Base-by-base conservation (phyloP, 345 rosid species). In the Lagerstroemia speciosa region DNA sequence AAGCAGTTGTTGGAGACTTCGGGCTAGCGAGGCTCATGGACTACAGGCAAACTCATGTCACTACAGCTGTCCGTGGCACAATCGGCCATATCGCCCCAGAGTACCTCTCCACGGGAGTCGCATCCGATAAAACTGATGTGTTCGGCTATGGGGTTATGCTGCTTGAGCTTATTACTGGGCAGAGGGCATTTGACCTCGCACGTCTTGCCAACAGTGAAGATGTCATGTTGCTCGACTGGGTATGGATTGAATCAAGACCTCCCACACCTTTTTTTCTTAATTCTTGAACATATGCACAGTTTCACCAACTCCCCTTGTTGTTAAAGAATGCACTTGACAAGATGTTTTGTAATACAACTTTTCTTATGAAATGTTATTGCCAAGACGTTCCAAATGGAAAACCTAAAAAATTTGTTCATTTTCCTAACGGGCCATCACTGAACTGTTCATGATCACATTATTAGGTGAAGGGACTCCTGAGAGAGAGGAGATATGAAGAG, bases 111-210 rank as follows among this genome's bases (percentile, higher is more conserved):
- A 15, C 31, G 4, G 17, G 66, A 19, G 11, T 27, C 17, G 30
- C 17, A 10, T 62, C 36, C 1, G 66, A 5, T 8, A 43, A 43
- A 24, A 70, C 61, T 1, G 36, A 62, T 5, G 4, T 70, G 22
- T 62, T 41, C 33, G 67, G 43, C 12, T 70, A 61, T 43, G 73
- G 73, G 45, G 14, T 62, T 8, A 8, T 24, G 41, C 60, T 70
- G 30, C 11, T 53, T 1, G 26, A 65, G 16, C 29, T 53, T 27
- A 17, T 31, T 10, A 71, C 53, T 0, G 27, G 74, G 7, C 41
- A 29, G 50, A 65, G 50, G 33, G 16, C 24, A 0, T 9, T 7
- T 24, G 26, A 15, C 36, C 32, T 33, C 3, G 29, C 43, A 7
- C 34, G 38, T 0, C 26, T 0, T 63, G 74, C 9, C 46, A 36